phyloP scores from a whole-genome alignment of 176 grass and related monocot genomes.

The Aechmea fasciata region DNA sequence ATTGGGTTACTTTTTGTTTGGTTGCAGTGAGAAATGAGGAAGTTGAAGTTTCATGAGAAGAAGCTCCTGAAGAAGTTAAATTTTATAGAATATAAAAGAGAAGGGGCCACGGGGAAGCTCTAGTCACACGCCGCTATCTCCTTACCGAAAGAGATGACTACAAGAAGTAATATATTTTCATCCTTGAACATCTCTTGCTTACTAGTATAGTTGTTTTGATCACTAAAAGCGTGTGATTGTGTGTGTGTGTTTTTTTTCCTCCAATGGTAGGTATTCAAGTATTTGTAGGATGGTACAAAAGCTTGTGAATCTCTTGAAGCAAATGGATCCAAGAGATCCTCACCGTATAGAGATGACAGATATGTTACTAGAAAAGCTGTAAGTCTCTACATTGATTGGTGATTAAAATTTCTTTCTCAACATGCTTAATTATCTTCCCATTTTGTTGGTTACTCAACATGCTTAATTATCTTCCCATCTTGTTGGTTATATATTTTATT shows the following conservation, averaged over 20 bases:
- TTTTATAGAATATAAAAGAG: conserved; percentile 43
- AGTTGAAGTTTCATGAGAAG: conserved; percentile 48
- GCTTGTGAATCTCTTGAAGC: conserved; percentile 57
- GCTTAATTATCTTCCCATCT: background rate
- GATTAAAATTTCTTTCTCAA: background rate
- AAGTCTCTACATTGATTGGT: conserved; percentile 13
- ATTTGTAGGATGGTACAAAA: conserved; percentile 59
- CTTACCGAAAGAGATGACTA: conserved; percentile 59
- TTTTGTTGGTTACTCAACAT: background rate
- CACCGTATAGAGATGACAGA: conserved; percentile 64
- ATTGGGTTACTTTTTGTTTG: no score
- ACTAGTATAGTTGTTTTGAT: background rate
- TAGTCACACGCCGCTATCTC: conserved; percentile 34
- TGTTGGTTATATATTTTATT: no score
- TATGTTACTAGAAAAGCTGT: conserved; percentile 66
- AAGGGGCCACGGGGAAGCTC: conserved; percentile 42
- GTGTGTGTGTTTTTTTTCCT: background rate
- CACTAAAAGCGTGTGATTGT: background rate
- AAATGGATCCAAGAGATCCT: conserved; percentile 76
- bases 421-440: background rate
- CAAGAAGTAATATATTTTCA: conserved; percentile 29
- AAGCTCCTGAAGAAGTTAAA: conserved; percentile 51
- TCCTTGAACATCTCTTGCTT: background rate
- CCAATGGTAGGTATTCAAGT: conserved; percentile 31
- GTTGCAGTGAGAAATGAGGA: conserved; percentile 37